Conservation (phyloP, 2,329 filamentous ascomycete species). For the Claviceps citrina region DNA sequence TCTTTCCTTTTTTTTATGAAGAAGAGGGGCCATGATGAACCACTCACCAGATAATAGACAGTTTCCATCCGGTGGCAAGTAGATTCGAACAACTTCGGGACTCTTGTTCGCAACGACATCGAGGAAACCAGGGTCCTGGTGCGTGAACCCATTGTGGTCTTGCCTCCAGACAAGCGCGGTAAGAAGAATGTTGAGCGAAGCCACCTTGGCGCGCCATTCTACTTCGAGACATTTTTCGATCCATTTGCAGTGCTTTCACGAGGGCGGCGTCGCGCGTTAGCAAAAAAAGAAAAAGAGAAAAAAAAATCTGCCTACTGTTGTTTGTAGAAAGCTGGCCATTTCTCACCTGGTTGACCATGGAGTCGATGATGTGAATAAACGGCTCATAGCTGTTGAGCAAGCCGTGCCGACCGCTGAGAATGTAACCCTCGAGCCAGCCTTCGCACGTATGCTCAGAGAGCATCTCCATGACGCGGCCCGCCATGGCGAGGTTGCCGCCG, state of each 20-base stretch:
- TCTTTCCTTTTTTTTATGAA: too few species aligned
- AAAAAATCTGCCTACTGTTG: too few species aligned
- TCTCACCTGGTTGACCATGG: constrained; percentile 60
- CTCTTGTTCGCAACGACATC: constrained; percentile 68
- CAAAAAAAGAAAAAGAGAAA: too few species aligned
- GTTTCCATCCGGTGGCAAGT: constrained; percentile 67
- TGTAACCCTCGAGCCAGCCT: constrained; percentile 67
- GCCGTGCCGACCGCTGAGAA: constrained; percentile 60
- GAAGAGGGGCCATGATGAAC: too few species aligned
- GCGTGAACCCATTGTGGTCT: constrained; percentile 73
- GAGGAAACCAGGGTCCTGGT: constrained; percentile 68
- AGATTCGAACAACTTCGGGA: constrained; percentile 66
- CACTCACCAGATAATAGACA: constrained; percentile 45
- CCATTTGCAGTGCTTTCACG: constrained; percentile 59
- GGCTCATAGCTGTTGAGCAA: constrained; percentile 70
- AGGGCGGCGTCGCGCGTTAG: constrained; percentile 7
- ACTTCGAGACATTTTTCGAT: constrained; percentile 69
- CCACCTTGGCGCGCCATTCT: constrained; percentile 57
- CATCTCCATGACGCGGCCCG: constrained; percentile 68
- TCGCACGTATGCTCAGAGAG: constrained; percentile 69
- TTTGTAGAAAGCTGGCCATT: too few species aligned
- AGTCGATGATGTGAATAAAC: constrained; percentile 71
- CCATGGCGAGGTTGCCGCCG: constrained; percentile 54
- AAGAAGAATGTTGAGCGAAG: constrained; percentile 65
- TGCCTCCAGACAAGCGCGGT: constrained; percentile 70